phyloP scores from a whole-genome alignment of 2,329 filamentous ascomycete species.

The Claviceps pazoutovae region DNA sequence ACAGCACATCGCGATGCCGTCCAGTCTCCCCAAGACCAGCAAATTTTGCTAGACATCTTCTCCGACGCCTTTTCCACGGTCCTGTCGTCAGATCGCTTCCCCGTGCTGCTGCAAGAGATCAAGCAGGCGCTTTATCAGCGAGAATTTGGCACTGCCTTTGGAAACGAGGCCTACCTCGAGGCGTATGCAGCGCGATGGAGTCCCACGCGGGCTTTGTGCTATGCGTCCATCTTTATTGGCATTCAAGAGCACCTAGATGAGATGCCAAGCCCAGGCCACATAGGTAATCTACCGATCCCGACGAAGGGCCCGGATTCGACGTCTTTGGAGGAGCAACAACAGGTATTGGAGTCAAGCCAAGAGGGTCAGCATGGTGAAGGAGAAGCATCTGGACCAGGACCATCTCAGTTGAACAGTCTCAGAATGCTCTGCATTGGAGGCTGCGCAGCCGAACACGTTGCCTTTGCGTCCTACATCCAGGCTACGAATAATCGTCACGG shows the following conservation, averaged over 20 bases:
- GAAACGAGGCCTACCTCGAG: conserved; percentile 52
- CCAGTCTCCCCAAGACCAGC: conserved; percentile 31
- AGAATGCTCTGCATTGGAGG: conserved; percentile 38
- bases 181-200: conserved; percentile 89
- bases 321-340: neutral
- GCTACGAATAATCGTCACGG: conserved; percentile 12
- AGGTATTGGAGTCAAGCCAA: neutral
- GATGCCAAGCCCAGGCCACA: conserved; percentile 7
- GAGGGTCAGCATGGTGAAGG: neutral
- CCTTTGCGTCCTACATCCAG: conserved; percentile 32
- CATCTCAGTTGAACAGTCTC: conserved; percentile 12
- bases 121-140: conserved; percentile 77
- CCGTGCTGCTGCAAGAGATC: conserved; percentile 57
- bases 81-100: conserved; percentile 32
- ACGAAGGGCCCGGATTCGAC: neutral
- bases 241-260: conserved; percentile 21
- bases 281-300: neutral
- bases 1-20: neutral
- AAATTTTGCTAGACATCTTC: conserved; percentile 62
- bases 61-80: conserved; percentile 43
- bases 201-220: conserved; percentile 70
- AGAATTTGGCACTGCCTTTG: conserved; percentile 73
- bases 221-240: conserved; percentile 42
- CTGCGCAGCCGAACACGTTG: conserved; percentile 47
- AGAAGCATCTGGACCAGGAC: neutral